Evolutionary conservation across 2,329 filamentous ascomycete genomes (phyloP).

Genomic region (Phyllosticta ampelicida): DNA sequence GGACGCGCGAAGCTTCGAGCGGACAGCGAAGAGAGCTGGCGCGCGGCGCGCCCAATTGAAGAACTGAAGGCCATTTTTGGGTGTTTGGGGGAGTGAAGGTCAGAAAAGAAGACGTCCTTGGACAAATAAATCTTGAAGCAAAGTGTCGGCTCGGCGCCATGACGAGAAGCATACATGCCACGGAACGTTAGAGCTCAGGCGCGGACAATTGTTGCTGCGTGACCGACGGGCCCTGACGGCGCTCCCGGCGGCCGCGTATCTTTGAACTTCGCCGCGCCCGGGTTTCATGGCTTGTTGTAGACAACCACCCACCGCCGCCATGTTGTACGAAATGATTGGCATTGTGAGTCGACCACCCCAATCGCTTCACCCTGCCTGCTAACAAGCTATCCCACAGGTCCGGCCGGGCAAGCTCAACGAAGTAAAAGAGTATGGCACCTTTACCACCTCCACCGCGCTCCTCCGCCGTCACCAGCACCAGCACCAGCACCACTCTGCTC

Average conservation of each 20-base stretch:
- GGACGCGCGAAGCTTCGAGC: constrained; percentile 18
- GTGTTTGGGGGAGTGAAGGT: background rate
- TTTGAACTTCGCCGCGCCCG: background rate
- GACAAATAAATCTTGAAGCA: background rate
- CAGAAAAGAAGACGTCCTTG: background rate
- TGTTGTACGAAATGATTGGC: constrained; percentile 97
- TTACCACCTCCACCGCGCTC: constrained; percentile 12
- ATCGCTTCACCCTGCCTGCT: background rate
- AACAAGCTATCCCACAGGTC: constrained; percentile 47
- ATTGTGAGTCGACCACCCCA: constrained; percentile 52
- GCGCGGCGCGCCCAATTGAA: constrained; percentile 23
- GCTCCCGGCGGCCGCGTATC: background rate
- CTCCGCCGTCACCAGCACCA: constrained; percentile 4
- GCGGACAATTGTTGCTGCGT: constrained; percentile 1
- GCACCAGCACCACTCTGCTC: background rate
- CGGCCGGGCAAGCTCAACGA: constrained; percentile 81
- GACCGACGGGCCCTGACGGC: background rate
- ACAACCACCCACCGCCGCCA: constrained; percentile 27
- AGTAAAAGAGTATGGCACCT: constrained; percentile 77
- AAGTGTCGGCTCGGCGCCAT: constrained; percentile 3
- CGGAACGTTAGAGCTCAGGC: background rate
- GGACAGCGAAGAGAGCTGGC: constrained; percentile 26
- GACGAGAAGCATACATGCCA: constrained; percentile 5
- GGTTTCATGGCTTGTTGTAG: background rate
- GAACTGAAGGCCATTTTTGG: constrained; percentile 25